Percentiles rank a stretch among this genome's conserved stretches.
These are phyloP conservation scores for Punica granatum DNA, from an alignment of 345 rosid genomes.

Conservation along the genomic window DNA sequence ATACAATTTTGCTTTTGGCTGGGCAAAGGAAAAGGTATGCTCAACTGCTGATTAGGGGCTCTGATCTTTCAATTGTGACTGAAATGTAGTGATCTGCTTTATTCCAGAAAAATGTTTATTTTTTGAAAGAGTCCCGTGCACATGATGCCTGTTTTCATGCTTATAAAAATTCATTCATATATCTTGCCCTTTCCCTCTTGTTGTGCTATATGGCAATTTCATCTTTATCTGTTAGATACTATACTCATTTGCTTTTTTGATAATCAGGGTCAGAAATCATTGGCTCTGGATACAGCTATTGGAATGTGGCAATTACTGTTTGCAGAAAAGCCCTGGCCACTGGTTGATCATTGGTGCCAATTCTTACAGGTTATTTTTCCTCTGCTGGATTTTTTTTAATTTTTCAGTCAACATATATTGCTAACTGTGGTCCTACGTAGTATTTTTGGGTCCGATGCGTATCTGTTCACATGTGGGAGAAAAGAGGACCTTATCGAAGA, in stretches of 20 bases:
- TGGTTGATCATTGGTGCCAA: constrained; percentile 95
- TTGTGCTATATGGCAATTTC: not conserved
- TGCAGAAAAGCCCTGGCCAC: constrained; percentile 91
- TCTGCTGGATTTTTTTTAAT: not conserved
- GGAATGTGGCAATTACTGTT: constrained; percentile 99
- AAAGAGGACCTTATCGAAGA: too few relatives aligned
- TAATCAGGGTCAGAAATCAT: constrained; percentile 87
- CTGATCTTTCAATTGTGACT: not conserved
- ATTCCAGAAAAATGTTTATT: not conserved
- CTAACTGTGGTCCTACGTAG: not conserved
- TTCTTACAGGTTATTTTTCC: constrained; percentile 69
- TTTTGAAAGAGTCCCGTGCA: too few relatives aligned
- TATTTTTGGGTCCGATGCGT: too few relatives aligned
- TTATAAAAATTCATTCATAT: not conserved
- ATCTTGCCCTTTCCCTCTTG: not conserved
- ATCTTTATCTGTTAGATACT: not conserved
- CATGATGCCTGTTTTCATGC: not conserved
- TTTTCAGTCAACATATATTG: not conserved
- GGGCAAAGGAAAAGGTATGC: constrained; percentile 97
- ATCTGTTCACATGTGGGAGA: too few relatives aligned
- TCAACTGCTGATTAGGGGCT: not conserved
- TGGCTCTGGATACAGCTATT: constrained; percentile 96
- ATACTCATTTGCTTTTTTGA: constrained; percentile 1
- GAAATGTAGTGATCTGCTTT: not conserved
- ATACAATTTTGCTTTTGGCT: constrained; percentile 90